Percentiles rank a stretch among this genome's conserved stretches.
Conservation (phyloP, 1,284 basidiomycete species). For the Moesziomyces antarcticus region DNA sequence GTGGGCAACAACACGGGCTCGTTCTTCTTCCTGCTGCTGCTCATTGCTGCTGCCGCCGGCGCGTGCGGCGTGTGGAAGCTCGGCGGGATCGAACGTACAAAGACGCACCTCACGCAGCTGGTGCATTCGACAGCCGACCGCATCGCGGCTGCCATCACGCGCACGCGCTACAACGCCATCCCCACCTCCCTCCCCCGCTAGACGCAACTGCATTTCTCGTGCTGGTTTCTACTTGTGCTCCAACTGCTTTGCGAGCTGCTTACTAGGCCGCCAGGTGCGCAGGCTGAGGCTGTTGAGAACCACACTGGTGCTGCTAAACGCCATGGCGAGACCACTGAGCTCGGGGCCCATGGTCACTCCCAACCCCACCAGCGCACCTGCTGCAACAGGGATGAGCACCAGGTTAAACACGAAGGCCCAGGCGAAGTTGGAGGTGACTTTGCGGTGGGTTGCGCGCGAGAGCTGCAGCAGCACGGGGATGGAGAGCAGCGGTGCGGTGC, state of each 20-base stretch:
- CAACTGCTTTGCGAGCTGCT: conserved; percentile 14
- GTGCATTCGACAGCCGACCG: conserved; percentile 1
- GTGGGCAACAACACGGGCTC: conserved; percentile 11
- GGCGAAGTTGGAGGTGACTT: conserved; percentile 40
- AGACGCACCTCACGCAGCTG: conserved; percentile 7
- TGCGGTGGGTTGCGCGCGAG: conserved; percentile 25
- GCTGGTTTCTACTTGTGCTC: neutral
- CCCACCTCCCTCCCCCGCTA: conserved; percentile 13
- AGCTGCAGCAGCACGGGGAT: conserved; percentile 27
- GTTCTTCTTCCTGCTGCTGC: conserved; percentile 39
- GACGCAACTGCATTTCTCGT: neutral
- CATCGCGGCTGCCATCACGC: neutral
- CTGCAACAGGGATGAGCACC: conserved; percentile 37
- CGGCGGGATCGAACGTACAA: conserved; percentile 36
- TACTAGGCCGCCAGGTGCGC: conserved; percentile 28
- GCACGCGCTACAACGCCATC: conserved; percentile 11
- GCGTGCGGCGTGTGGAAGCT: conserved; percentile 22
- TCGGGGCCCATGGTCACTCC: conserved; percentile 33
- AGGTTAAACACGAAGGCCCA: conserved; percentile 52
- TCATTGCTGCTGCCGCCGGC: conserved; percentile 14
- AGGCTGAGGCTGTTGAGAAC: conserved; percentile 42
- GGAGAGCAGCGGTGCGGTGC: conserved; percentile 30
- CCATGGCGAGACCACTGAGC: conserved; percentile 47
- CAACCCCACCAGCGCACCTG: conserved; percentile 18
- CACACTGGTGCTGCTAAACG: conserved; percentile 40